Conservation (phyloP, 192 early-diverging fungal species). For the Phycomyces blakesleeanus region DNA sequence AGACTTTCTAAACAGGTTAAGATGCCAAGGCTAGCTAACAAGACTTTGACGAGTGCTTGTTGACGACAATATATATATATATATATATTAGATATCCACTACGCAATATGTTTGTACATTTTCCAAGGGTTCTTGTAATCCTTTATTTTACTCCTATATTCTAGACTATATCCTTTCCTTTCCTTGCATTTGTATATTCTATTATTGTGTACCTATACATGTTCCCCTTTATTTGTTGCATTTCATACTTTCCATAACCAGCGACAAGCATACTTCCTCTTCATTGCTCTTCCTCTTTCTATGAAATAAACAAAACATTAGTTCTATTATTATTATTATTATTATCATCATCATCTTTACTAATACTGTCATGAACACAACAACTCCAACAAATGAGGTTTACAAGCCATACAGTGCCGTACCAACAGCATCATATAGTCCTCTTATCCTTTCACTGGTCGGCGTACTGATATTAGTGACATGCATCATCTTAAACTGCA, state of each 20-base stretch:
- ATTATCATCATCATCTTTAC: background rate
- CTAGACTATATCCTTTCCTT: too few species aligned
- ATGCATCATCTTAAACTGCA: constrained; percentile 10
- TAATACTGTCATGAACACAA: background rate
- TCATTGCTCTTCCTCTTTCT: background rate
- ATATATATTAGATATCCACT: too few species aligned
- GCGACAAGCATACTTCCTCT: background rate
- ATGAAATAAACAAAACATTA: background rate
- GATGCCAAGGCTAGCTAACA: too few species aligned
- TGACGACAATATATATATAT: too few species aligned
- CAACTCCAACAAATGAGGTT: background rate
- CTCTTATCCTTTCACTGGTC: constrained; percentile 2
- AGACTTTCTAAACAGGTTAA: too few species aligned
- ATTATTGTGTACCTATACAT: constrained; percentile 2
- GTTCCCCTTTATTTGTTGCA: background rate
- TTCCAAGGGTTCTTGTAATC: too few species aligned
- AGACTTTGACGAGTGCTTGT: too few species aligned
- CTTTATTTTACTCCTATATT: too few species aligned
- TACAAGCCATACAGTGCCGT: constrained; percentile 5
- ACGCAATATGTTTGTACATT: too few species aligned
- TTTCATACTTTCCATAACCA: background rate
- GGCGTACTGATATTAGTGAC: constrained; percentile 6
- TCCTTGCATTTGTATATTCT: constrained; percentile 4
- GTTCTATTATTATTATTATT: background rate
- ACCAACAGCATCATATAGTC: constrained; percentile 3